These are phyloP conservation scores for Pythium sp. DNA, from an alignment of 352 stramenopile species.

Conservation along the genomic window DNA sequence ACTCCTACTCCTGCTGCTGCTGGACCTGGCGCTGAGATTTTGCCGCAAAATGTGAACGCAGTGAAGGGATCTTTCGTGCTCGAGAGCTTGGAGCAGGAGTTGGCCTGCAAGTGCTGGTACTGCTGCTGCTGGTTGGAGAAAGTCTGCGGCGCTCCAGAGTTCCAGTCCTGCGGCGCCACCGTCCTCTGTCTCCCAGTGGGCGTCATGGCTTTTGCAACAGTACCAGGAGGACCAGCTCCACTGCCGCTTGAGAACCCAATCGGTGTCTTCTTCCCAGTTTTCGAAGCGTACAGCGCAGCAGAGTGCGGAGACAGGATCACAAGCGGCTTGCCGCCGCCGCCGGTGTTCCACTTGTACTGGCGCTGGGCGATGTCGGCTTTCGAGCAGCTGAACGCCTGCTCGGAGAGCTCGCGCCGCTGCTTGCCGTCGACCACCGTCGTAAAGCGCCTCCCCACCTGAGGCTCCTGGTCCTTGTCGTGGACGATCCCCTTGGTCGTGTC, in stretches of 20 bases:
- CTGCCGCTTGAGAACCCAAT: background rate
- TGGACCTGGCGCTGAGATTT: background rate
- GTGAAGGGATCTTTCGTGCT: constrained; percentile 9
- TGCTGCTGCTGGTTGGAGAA: constrained; percentile 1
- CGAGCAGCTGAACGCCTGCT: constrained; percentile 22
- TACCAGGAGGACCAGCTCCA: background rate
- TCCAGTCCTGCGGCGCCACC: constrained; percentile 12
- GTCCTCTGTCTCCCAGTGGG: background rate
- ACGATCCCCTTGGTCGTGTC: constrained; percentile 13
- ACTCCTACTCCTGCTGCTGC: background rate
- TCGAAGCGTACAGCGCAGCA: constrained; percentile 9
- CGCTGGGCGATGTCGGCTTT: constrained; percentile 14
- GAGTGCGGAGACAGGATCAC: constrained; percentile 15
- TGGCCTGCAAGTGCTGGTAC: constrained; percentile 8
- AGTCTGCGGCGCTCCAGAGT: background rate
- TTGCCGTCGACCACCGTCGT: constrained; percentile 18
- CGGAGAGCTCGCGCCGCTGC: constrained; percentile 3
- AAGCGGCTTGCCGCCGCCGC: constrained; percentile 16
- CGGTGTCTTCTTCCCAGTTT: background rate
- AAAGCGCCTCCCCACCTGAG: constrained; percentile 7
- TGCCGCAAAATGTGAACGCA: constrained; percentile 3
- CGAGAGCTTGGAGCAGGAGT: constrained; percentile 18
- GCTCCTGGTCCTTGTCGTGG: constrained; percentile 5
- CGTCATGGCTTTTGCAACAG: constrained; percentile 11
- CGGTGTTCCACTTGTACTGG: constrained; percentile 17